These are phyloP conservation scores for Pulicaria dysenterica DNA, from an alignment of 129 eudicot species.

Conservation along the genomic window DNA sequence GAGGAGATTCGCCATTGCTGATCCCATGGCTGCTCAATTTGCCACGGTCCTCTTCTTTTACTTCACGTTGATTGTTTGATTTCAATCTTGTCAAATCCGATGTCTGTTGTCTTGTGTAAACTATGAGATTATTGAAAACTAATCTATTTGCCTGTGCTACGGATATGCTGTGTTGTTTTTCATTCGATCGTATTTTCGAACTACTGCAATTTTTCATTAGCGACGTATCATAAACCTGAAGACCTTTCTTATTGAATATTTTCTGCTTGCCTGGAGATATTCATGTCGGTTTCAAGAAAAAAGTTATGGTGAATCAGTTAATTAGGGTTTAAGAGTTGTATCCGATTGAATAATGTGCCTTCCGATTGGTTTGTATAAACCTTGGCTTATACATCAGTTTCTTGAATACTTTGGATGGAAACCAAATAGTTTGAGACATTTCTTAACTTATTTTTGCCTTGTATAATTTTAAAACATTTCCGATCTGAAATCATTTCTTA, in stretches of 20 bases:
- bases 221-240: not conserved
- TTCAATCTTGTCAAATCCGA: not conserved
- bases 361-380: not conserved
- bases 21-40: slow-evolving; percentile 58
- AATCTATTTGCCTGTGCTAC: not conserved
- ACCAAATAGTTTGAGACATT: not conserved
- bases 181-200: slow-evolving; percentile 13
- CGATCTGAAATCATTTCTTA: slow-evolving; percentile 6
- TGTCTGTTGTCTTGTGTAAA: not conserved
- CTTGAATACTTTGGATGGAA: slow-evolving; percentile 1
- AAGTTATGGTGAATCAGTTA: not conserved
- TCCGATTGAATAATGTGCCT: not conserved
- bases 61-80: not conserved
- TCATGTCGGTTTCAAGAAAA: not conserved
- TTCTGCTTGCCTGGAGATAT: not conserved
- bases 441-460: not conserved
- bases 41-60: slow-evolving; percentile 43
- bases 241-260: not conserved
- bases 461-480: not conserved
- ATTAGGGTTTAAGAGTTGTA: slow-evolving; percentile 15
- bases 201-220: not conserved
- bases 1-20: slow-evolving; percentile 43
- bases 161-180: slow-evolving; percentile 12
- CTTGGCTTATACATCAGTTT: slow-evolving; percentile 1
- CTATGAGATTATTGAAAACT: not conserved